These are phyloP conservation scores for Alternaria ventricosa DNA, from an alignment of 2,329 filamentous ascomycete genomes.

Conservation along the genomic window DNA sequence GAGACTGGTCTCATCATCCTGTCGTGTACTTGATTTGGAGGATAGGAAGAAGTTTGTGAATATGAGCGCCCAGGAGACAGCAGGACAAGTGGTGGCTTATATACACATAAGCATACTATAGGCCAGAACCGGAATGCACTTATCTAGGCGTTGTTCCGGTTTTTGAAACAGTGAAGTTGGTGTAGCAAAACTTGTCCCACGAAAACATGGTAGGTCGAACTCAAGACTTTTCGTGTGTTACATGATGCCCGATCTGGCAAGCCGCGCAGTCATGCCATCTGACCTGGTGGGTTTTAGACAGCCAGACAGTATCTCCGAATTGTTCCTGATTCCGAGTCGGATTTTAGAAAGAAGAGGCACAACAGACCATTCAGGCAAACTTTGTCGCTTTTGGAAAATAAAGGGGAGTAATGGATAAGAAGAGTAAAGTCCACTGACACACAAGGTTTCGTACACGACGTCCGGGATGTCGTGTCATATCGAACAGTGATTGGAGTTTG, in stretches of 20 bases:
- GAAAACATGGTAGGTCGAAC: not conserved
- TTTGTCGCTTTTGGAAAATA: too few relatives aligned
- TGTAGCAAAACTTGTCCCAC: not conserved
- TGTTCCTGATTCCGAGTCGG: too few relatives aligned
- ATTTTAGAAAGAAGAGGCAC: too few relatives aligned
- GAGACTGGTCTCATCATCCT: not conserved
- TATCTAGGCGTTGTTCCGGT: too few relatives aligned
- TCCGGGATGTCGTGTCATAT: not conserved
- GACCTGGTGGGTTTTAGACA: rapidly evolving
- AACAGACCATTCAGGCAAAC: too few relatives aligned
- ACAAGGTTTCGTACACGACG: too few relatives aligned
- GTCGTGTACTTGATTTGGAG: too few relatives aligned
- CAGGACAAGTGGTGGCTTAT: not conserved
- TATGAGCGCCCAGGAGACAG: too few relatives aligned
- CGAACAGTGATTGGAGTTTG: not conserved
- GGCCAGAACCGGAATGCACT: not conserved
- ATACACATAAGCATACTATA: not conserved
- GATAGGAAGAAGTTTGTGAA: too few relatives aligned
- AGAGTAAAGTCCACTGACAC: too few relatives aligned
- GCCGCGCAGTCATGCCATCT: not conserved
- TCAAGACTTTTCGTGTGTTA: not conserved
- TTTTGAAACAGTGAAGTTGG: not conserved
- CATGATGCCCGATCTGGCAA: not conserved
- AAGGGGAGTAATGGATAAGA: too few relatives aligned
- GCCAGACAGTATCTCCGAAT: rapidly evolving